phyloP scores from a whole-genome alignment of 495 filamentous ascomycete species.

The Cairneyella variabilis region DNA sequence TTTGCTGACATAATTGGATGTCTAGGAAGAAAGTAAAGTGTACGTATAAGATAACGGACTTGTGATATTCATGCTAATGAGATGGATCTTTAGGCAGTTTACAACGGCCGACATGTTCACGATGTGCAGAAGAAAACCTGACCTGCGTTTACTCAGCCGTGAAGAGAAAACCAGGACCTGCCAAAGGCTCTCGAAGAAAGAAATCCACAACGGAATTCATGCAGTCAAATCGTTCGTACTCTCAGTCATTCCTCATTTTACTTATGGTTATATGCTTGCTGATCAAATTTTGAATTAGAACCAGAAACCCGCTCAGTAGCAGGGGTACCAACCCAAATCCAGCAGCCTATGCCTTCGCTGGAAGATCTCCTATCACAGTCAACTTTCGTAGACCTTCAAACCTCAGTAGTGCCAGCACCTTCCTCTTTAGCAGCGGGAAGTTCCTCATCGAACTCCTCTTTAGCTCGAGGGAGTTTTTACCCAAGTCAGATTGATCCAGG shows the following conservation, averaged over 20 bases:
- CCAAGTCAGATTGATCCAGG: neutral
- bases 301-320: neutral
- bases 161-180: constrained; percentile 27
- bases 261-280: too few species aligned
- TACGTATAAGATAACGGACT: neutral
- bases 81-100: neutral
- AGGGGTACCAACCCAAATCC: neutral
- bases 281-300: neutral
- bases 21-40: constrained; percentile 3
- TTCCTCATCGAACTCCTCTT: neutral
- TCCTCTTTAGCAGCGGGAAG: neutral
- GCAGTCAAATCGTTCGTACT: neutral
- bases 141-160: constrained; percentile 23
- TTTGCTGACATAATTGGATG: neutral
- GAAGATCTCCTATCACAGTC: neutral
- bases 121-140: constrained; percentile 15
- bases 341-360: neutral
- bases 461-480: neutral
- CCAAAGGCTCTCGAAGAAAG: constrained; percentile 15
- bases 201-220: neutral
- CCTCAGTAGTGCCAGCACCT: neutral
- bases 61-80: neutral
- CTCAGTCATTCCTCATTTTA: neutral
- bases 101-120: neutral
- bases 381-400: neutral